Conservation (phyloP, 108 stramenopile genomes). For the Cyclotella cryptica region DNA sequence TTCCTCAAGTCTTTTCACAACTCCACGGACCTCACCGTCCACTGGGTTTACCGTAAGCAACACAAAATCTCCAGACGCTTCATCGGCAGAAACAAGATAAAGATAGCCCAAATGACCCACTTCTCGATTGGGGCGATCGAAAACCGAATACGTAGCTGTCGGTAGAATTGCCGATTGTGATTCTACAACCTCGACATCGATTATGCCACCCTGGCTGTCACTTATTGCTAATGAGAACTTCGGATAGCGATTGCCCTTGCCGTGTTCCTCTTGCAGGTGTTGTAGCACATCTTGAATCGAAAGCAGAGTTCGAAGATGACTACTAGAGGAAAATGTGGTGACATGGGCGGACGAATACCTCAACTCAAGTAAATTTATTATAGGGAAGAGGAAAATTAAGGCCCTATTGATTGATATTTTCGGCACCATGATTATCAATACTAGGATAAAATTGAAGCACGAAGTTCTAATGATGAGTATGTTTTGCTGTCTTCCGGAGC, state of each 20-base stretch:
- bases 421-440: too few species aligned
- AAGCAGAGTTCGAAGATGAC: too few species aligned
- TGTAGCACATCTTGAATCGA: neutral
- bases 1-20: neutral
- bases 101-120: neutral
- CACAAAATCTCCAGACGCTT: neutral
- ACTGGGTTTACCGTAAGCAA: neutral
- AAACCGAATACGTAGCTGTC: neutral
- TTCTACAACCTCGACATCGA: neutral
- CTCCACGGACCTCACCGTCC: neutral
- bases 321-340: too few species aligned
- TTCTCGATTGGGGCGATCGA: neutral
- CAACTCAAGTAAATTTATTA: too few species aligned
- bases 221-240: neutral
- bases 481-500: too few species aligned
- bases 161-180: neutral
- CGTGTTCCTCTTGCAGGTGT: neutral
- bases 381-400: too few species aligned
- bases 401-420: too few species aligned
- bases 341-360: too few species aligned
- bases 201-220: neutral
- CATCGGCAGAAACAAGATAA: neutral
- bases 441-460: too few species aligned
- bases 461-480: too few species aligned
- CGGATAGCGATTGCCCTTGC: neutral